Evolutionary conservation across 345 rosid genomes (phyloP).

Genomic region (Arabidopsis suecica): DNA sequence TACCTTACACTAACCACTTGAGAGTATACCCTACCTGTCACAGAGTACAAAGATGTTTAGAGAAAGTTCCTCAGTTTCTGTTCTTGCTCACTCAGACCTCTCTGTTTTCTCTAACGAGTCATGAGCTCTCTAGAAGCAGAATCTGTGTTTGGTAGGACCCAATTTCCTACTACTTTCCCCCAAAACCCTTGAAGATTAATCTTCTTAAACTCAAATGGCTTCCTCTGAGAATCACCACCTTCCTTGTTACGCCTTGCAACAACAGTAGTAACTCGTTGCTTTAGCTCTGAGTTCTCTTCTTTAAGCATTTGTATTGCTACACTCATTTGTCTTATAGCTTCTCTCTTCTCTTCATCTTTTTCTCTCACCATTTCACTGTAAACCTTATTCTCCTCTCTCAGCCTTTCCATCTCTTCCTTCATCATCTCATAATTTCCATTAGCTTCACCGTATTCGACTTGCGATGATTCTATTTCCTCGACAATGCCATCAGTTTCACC

Average conservation of each 20-base stretch:
- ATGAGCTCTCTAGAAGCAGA: constrained; percentile 33
- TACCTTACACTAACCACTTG: constrained; percentile 28
- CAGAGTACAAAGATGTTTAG: constrained; percentile 18
- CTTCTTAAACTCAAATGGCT: constrained; percentile 39
- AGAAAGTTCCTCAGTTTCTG: constrained; percentile 19
- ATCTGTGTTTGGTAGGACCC: constrained; percentile 30
- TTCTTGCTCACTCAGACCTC: constrained; percentile 14
- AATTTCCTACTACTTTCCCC: constrained; percentile 36
- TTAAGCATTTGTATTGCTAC: constrained; percentile 44
- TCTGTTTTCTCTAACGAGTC: constrained; percentile 13
- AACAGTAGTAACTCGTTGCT: constrained; percentile 30
- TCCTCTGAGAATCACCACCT: constrained; percentile 32
- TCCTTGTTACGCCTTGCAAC: constrained; percentile 28
- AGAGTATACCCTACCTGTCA: constrained; percentile 30
- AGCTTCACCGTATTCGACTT: constrained; percentile 1
- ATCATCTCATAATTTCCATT: constrained; percentile 11
- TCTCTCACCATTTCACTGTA: constrained; percentile 37
- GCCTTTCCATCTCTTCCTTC: constrained; percentile 41
- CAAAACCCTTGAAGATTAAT: constrained; percentile 28
- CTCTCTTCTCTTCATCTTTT: constrained; percentile 49
- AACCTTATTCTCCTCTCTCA: constrained; percentile 41
- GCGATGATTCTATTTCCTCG: neutral
- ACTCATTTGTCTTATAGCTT: constrained; percentile 50
- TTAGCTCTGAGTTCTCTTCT: constrained; percentile 45
- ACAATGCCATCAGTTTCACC: constrained; percentile 4